Conservation (phyloP, 768 basidiomycete genomes). For the Neoboletus subvelutipes region DNA sequence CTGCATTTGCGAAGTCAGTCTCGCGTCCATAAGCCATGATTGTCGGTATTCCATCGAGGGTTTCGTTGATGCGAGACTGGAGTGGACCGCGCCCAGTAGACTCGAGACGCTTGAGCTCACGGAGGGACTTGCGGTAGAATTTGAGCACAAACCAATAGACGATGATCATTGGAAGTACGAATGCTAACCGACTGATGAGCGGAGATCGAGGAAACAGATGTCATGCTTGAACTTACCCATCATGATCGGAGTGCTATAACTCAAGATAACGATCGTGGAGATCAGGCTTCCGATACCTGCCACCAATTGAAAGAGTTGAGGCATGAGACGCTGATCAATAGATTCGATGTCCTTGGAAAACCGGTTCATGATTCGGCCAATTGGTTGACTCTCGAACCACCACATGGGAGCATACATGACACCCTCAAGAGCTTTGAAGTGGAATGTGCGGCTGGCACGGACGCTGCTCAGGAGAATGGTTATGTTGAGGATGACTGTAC, state of each 20-base stretch:
- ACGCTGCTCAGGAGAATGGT: conserved; percentile 28
- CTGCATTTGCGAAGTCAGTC: conserved; percentile 24
- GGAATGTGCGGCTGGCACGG: conserved; percentile 28
- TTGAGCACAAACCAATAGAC: conserved; percentile 42
- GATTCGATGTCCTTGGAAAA: conserved; percentile 43
- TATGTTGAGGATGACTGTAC: conserved; percentile 25
- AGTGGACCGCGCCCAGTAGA: conserved; percentile 46
- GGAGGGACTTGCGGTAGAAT: conserved; percentile 48
- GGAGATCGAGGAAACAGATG: neutral
- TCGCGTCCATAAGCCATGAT: conserved; percentile 47
- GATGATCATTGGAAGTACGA: conserved; percentile 26
- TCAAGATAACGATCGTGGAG: conserved; percentile 25
- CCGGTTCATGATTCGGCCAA: conserved; percentile 48
- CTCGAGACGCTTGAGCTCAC: conserved; percentile 48
- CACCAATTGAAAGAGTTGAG: conserved; percentile 29
- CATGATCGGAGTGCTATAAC: conserved; percentile 31
- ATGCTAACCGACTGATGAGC: conserved; percentile 23
- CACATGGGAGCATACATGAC: conserved; percentile 28
- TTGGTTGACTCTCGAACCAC: conserved; percentile 36
- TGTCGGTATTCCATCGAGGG: conserved; percentile 45
- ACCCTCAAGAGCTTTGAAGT: conserved; percentile 24
- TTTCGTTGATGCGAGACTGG: conserved; percentile 53
- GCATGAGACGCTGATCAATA: conserved; percentile 39
- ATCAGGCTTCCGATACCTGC: conserved; percentile 25
- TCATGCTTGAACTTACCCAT: conserved; percentile 35